Evolutionary conservation across 345 rosid genomes (phyloP).

Genomic region (Populus davidiana): DNA sequence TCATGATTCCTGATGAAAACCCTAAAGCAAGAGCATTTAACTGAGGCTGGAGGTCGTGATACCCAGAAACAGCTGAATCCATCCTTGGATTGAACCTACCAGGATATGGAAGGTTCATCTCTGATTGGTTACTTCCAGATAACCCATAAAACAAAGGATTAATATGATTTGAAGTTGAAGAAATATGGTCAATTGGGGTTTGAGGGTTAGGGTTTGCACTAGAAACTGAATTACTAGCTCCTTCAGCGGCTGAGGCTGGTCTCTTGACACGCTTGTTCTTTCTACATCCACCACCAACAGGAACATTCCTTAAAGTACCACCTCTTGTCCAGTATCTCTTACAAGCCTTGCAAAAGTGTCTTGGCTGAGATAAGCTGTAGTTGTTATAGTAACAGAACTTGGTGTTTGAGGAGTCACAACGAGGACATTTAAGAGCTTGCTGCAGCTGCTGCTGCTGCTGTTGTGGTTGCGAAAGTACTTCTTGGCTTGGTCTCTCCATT

Average conservation of each 20-base stretch:
- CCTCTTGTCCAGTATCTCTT: slow-evolving; percentile 75
- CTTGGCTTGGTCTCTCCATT: slow-evolving; percentile 39
- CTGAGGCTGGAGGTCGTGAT: slow-evolving; percentile 48
- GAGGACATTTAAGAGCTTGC: slow-evolving; percentile 64
- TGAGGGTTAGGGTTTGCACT: slow-evolving; percentile 32
- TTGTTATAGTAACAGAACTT: slow-evolving; percentile 82
- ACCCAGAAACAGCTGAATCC: slow-evolving; percentile 37
- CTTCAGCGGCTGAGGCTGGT: slow-evolving; percentile 32
- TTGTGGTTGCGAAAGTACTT: slow-evolving; percentile 20
- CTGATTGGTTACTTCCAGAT: slow-evolving; percentile 39
- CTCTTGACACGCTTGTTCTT: slow-evolving; percentile 66
- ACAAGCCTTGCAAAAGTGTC: slow-evolving; percentile 75
- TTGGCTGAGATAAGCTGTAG: slow-evolving; percentile 68
- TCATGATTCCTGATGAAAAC: slow-evolving; percentile 46
- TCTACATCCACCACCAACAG: slow-evolving; percentile 73
- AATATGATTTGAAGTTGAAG: slow-evolving; percentile 44
- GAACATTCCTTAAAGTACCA: slow-evolving; percentile 65
- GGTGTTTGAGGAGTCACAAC: slow-evolving; percentile 70
- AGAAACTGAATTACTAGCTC: slow-evolving; percentile 16
- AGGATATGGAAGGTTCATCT: slow-evolving; percentile 44
- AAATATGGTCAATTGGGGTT: slow-evolving; percentile 25
- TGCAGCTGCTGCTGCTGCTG: slow-evolving; percentile 22
- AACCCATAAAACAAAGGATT: slow-evolving; percentile 63
- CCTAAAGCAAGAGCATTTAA: slow-evolving; percentile 57
- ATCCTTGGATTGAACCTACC: slow-evolving; percentile 43